Evolutionary conservation across 768 basidiomycete species (phyloP).

Genomic region (Tulasnella sp.): DNA sequence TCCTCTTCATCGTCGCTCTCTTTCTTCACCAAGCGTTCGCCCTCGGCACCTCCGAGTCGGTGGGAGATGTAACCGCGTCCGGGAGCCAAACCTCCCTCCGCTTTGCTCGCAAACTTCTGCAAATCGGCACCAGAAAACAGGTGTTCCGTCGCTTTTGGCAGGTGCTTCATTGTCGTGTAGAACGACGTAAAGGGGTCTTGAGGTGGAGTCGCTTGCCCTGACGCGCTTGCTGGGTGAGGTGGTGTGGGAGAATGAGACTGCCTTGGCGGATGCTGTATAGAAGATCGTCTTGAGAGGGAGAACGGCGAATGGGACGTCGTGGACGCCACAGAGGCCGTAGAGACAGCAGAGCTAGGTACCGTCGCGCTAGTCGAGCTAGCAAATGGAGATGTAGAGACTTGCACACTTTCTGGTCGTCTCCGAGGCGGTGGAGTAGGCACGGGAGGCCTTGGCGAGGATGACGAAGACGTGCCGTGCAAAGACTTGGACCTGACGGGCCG

Average conservation of each 20-base stretch:
- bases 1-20: not conserved
- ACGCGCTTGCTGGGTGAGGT: not conserved
- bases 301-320: not conserved
- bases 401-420: slow-evolving; percentile 9
- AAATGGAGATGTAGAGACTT: not conserved
- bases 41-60: slow-evolving; percentile 3
- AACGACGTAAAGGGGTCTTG: slow-evolving; percentile 9
- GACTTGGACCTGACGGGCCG: slow-evolving; percentile 6
- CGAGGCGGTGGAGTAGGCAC: slow-evolving; percentile 10
- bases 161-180: slow-evolving; percentile 2
- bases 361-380: not conserved
- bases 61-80: slow-evolving; percentile 7
- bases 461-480: not conserved
- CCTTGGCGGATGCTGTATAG: not conserved
- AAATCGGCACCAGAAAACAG: not conserved
- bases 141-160: no score
- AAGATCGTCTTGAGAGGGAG: not conserved
- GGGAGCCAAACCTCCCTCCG: slow-evolving; percentile 4
- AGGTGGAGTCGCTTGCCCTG: not conserved
- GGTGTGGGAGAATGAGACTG: not conserved
- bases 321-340: not conserved
- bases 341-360: not conserved
- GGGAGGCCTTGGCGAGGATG: not conserved
- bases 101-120: slow-evolving; percentile 5
- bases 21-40: slow-evolving; percentile 7